Conservation (phyloP, 208 protist genomes). For the Trichomonas gallinae region DNA sequence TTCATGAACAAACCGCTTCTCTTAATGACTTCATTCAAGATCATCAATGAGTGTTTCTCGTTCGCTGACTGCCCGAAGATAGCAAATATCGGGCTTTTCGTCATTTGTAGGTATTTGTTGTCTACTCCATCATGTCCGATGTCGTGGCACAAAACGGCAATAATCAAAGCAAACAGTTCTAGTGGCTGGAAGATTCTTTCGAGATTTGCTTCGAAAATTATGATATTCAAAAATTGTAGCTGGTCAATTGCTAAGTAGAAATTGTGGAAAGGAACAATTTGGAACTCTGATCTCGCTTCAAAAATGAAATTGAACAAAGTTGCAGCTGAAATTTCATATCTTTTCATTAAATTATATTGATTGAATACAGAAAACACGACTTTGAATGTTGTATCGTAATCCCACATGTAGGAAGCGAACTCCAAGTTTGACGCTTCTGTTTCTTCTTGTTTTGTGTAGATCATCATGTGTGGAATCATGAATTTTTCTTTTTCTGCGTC, state of each 20-base stretch:
- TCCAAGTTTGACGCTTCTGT: background rate
- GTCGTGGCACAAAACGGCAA: conserved; percentile 78
- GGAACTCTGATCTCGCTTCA: background rate
- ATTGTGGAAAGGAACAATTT: background rate
- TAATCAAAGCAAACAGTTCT: conserved; percentile 63
- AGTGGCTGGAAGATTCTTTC: conserved; percentile 43
- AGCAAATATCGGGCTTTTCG: background rate
- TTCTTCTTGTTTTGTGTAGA: background rate
- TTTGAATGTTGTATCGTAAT: background rate
- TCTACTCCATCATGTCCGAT: conserved; percentile 83
- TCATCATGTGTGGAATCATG: background rate
- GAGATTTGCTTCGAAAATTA: conserved; percentile 36
- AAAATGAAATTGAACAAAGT: background rate
- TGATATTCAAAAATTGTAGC: background rate
- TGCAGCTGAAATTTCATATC: background rate
- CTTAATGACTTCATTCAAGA: background rate
- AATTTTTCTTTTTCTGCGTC: background rate
- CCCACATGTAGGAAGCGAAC: background rate
- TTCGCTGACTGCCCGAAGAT: background rate
- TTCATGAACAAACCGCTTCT: background rate
- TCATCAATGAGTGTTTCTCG: background rate
- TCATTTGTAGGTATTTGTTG: conserved; percentile 47
- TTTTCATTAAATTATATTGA: background rate
- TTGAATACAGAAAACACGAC: background rate
- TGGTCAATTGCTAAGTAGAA: background rate